These are phyloP conservation scores for Scenedesmus sp. DNA, from an alignment of 163 green algal species.

Conservation along the genomic window DNA sequence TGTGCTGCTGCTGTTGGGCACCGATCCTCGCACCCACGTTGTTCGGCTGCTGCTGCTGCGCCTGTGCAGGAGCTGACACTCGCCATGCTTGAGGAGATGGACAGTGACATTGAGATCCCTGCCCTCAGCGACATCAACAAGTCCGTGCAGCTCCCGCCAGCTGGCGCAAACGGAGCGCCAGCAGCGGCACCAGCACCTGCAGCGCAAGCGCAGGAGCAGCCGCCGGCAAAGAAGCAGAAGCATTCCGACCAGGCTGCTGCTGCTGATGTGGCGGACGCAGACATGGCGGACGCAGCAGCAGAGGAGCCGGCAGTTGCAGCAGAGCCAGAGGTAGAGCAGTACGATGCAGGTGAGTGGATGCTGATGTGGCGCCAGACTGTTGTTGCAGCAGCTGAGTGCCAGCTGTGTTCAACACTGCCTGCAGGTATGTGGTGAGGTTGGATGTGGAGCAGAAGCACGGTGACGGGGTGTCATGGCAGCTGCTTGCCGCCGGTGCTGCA, in stretches of 20 bases:
- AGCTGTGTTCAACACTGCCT: background rate
- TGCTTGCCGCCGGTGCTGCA: background rate
- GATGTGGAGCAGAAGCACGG: slow-evolving; percentile 3
- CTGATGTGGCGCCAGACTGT: background rate
- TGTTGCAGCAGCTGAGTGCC: background rate
- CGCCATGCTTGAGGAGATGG: slow-evolving; percentile 49
- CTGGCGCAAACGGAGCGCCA: no score
- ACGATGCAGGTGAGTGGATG: slow-evolving; percentile 34
- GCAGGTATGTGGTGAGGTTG: background rate
- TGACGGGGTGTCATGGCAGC: background rate
- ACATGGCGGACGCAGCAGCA: background rate
- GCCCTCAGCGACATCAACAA: slow-evolving; percentile 40
- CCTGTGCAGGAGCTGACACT: slow-evolving; percentile 21
- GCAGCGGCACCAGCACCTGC: slow-evolving; percentile 23
- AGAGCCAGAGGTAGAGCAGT: slow-evolving; percentile 42
- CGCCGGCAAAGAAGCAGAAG: slow-evolving; percentile 19
- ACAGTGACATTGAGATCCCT: slow-evolving; percentile 44
- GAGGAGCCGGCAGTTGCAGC: background rate
- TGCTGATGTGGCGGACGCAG: background rate
- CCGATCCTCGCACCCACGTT: no score
- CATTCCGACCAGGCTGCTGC: background rate
- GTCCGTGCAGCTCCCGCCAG: background rate
- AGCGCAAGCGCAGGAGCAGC: background rate
- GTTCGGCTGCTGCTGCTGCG: background rate
- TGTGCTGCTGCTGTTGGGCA: background rate